phyloP scores from a whole-genome alignment of 768 basidiomycete species.

The Suillus placidus region DNA sequence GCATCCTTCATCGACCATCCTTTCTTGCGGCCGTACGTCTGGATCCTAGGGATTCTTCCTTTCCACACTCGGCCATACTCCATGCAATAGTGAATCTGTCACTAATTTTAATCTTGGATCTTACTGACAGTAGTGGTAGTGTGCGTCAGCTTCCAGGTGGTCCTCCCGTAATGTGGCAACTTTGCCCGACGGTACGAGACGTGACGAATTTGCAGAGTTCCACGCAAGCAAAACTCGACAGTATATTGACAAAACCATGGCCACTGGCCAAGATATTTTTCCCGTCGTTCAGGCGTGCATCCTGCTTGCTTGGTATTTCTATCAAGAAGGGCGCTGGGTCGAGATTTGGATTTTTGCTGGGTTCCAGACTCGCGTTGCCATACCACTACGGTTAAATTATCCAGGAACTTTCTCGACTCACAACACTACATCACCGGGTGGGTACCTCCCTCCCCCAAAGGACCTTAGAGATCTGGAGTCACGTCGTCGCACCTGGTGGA shows the following conservation, averaged over 20 bases:
- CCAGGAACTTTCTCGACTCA: constrained; percentile 81
- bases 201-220: constrained; percentile 86
- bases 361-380: constrained; percentile 80
- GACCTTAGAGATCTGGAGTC: constrained; percentile 76
- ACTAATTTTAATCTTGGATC: constrained; percentile 7
- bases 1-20: constrained; percentile 79
- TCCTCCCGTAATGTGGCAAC: constrained; percentile 68
- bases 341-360: constrained; percentile 92
- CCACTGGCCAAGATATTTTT: constrained; percentile 86
- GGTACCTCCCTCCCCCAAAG: constrained; percentile 80
- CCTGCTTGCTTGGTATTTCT: constrained; percentile 88
- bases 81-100: constrained; percentile 77
- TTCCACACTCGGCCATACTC: constrained; percentile 87
- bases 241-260: constrained; percentile 89
- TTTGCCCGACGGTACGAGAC: constrained; percentile 71
- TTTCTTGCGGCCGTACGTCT: constrained; percentile 81
- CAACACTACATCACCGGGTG: constrained; percentile 67
- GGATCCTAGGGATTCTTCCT: constrained; percentile 77
- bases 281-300: constrained; percentile 86
- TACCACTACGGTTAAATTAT: constrained; percentile 82
- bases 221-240: constrained; percentile 86
- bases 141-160: constrained; percentile 84
- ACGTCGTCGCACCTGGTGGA: constrained; percentile 87
- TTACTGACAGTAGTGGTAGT: constrained; percentile 44
- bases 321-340: constrained; percentile 87